Percentiles rank a stretch among this genome's conserved stretches.
These are phyloP conservation scores for Aspergillus arachidicola DNA, from an alignment of 2,329 filamentous ascomycete genomes.

Conservation along the genomic window DNA sequence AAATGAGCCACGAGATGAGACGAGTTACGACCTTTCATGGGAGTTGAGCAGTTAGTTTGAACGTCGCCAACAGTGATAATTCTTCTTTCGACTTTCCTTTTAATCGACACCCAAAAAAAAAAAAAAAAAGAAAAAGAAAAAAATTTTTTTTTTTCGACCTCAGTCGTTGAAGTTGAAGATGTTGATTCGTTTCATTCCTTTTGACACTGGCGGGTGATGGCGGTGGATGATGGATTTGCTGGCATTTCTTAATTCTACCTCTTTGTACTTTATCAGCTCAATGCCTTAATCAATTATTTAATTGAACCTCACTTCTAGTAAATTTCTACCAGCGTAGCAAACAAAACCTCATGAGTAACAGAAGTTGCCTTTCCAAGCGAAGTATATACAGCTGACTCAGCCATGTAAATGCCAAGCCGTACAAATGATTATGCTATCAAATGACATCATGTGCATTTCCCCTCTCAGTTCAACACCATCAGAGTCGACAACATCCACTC, in stretches of 20 bases:
- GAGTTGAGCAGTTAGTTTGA: neutral
- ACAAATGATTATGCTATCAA: neutral
- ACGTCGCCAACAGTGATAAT: neutral
- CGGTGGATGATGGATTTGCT: slow-evolving; percentile 4
- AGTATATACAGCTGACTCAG: neutral
- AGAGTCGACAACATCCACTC: neutral
- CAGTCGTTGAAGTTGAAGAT: neutral
- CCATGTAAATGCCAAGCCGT: neutral
- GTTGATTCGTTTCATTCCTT: neutral
- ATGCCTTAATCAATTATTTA: neutral
- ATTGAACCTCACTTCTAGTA: neutral
- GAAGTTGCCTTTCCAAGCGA: neutral
- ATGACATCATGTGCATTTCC: neutral
- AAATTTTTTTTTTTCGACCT: too few relatives aligned
- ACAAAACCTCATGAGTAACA: too few relatives aligned
- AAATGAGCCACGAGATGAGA: slow-evolving; percentile 23
- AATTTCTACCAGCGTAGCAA: neutral
- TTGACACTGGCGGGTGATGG: neutral
- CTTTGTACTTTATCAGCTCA: neutral
- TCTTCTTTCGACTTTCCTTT: too few relatives aligned
- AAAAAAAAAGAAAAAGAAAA: neutral
- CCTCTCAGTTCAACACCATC: neutral
- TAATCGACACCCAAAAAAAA: neutral
- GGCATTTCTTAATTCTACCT: slow-evolving; percentile 1
- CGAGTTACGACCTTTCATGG: neutral